Base-by-base conservation (phyloP, 768 basidiomycete species). In the Mycena indigotica region DNA sequence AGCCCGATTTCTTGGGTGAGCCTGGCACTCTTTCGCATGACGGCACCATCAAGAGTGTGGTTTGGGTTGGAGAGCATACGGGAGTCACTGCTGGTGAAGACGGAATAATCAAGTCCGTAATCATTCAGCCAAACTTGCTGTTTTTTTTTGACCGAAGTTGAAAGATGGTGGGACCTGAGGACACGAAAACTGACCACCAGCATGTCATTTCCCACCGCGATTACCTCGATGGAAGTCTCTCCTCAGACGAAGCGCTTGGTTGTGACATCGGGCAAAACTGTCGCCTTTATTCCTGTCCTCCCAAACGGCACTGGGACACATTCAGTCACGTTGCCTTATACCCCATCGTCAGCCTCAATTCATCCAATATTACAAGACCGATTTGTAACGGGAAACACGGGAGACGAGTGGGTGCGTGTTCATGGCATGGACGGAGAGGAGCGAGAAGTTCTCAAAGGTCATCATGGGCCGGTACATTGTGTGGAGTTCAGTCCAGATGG, bases 391-490 rank as follows among this genome's bases (percentile, higher is more conserved):
- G 97, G 97, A 38, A 92, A 87, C 64, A 80, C 83, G 50, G 84
- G 82, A 15, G 97, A 99, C 71, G 95, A 98, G 66, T 98, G 97
- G 97, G 95, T 99, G 44, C 82, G 96, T 30, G 85, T 98, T 28
- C 94, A 98, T 70, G 89, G 89, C 16, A 86, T 95, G 68, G 84
- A 89, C 28, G 97, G 96, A 2, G 87, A 89, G 71, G 95, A 99
- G 75, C 75, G 84, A 61, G 96, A 98, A 56, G 83, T 97, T 28
- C 81, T 95, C 56, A 96, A 97, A 72, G 96, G 96, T 3, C 97
- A 98, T 68, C 97, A 98, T 69, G 97, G 96, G 23, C 95, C 96
- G 19, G 95, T 98, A 17, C 94, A 96, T 66, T 93, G 91, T 53
- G 89, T 96, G 46, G 89, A 91, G 66, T 96, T 88, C 72, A 93